phyloP scores from a whole-genome alignment of 305 asterid species.

The Euphrasia arctica region DNA sequence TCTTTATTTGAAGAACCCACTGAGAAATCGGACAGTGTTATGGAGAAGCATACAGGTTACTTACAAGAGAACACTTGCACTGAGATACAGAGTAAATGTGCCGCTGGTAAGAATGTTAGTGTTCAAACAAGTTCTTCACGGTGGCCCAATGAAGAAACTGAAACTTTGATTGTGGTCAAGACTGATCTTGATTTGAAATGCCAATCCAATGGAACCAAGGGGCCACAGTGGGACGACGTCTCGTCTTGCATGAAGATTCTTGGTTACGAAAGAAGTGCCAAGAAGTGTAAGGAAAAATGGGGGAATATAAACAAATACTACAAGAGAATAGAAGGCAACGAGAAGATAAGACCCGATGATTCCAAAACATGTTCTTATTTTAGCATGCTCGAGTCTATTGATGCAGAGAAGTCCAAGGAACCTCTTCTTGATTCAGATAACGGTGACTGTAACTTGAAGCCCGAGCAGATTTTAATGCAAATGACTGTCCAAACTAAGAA shows the following conservation, averaged over 20 bases:
- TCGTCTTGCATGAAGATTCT: conserved; percentile 61
- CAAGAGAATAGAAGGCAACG: conserved; percentile 67
- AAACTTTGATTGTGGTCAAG: conserved; percentile 57
- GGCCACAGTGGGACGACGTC: conserved; percentile 75
- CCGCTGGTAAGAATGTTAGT: no score
- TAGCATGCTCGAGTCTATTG: conserved; percentile 53
- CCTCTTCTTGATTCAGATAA: conserved; percentile 31
- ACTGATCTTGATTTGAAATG: conserved; percentile 56
- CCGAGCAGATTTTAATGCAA: conserved; percentile 65
- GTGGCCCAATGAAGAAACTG: conserved; percentile 84
- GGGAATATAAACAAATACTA: conserved; percentile 85
- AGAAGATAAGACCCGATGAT: conserved; percentile 60
- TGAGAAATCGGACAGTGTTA: conserved; percentile 26
- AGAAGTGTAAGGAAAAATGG: conserved; percentile 92
- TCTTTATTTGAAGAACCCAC: conserved; percentile 32
- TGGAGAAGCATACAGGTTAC: conserved; percentile 26
- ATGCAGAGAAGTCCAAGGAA: conserved; percentile 49
- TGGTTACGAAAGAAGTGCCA: conserved; percentile 66
- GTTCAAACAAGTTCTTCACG: conserved; percentile 52
- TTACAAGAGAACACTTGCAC: conserved; percentile 23
- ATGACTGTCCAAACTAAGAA: conserved; percentile 44
- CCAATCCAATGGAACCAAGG: conserved; percentile 60
- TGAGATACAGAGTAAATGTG: conserved; percentile 23
- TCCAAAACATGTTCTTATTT: conserved; percentile 80
- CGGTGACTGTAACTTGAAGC: conserved; percentile 43